Conservation (phyloP, 73 alveolate species). For the Halteria grandinella region DNA sequence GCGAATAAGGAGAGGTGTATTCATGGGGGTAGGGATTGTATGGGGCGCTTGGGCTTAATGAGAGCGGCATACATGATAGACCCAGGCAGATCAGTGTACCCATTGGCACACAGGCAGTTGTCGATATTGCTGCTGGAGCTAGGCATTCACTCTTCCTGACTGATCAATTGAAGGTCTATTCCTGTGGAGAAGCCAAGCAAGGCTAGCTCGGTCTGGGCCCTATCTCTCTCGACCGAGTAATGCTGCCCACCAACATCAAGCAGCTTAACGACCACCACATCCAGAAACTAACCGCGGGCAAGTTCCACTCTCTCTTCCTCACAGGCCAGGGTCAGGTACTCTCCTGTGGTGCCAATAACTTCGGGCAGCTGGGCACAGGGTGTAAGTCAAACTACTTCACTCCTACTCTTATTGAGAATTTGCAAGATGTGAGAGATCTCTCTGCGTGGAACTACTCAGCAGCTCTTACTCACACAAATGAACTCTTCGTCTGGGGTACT, state of each 20-base stretch:
- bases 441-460: constrained; percentile 76
- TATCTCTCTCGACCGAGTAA: constrained; percentile 18
- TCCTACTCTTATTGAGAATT: constrained; percentile 12
- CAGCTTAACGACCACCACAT: not conserved
- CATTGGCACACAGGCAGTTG: not conserved
- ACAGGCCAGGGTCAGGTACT: constrained; percentile 81
- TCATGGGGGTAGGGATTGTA: constrained; percentile 74
- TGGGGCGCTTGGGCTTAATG: constrained; percentile 72
- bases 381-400: constrained; percentile 17
- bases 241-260: not conserved
- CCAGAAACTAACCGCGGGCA: constrained; percentile 82
- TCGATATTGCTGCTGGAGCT: constrained; percentile 48
- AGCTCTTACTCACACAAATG: constrained; percentile 54
- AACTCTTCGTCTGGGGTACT: constrained; percentile 74
- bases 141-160: constrained; percentile 48
- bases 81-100: not conserved
- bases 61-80: not conserved
- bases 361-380: constrained; percentile 90
- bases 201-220: constrained; percentile 55
- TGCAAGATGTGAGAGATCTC: constrained; percentile 28
- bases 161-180: constrained; percentile 1
- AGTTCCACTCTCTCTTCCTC: constrained; percentile 80
- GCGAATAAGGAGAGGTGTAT: constrained; percentile 60
- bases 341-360: constrained; percentile 85
- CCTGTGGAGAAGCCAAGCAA: constrained; percentile 23